Base-by-base conservation (phyloP, 345 rosid species). In the Salix purpurea region DNA sequence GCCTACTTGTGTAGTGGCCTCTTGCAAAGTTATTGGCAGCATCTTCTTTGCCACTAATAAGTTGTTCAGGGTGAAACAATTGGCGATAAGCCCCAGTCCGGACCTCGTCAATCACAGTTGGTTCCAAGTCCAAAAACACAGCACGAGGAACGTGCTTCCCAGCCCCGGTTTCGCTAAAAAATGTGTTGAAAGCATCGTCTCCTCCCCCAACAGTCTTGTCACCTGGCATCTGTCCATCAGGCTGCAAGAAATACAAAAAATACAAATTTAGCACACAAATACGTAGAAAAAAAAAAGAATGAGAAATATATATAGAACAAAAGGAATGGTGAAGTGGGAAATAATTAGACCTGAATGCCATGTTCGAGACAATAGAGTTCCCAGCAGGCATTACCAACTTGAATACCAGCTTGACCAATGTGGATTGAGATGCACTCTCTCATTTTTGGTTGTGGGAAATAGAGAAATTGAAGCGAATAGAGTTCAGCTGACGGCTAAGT, bases 171-270 rank as follows among this genome's bases (percentile, higher is more conserved):
- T 75, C 73, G 26, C 72, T 67, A 23, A 75, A 67, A 19, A 75
- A 75, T 6, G 78, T 75, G 66, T 75, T 75, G 72, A 75, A 75
- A 12, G 67, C 78, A 18, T 75, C 78, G 36, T 75, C 78, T 36
- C 78, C 71, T 10, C 78, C 78, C 48, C 78, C 72, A 26, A 56
- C 39, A 2, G 67, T 75, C 10, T 67, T 52, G 48, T 67, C 78
- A 54, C 37, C 5, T 6, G 28, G 73, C 78, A 75, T 75, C n/a
- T 75, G 72, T 12, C 78, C 78, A 56, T 75, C 78, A 36, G 72
- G 78, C 67, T 75, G 2, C n/a, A 61, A 50, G 36, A 21, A 28
- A 36, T 18, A 37, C 4, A 23, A 39, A 44, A 23, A n/a, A 10
- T 23, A 11, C 4, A 44, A 46, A 4, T 26, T 19, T 30, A 30